Percentiles rank a stretch among this genome's conserved stretches.
Evolutionary conservation across 2,329 filamentous ascomycete genomes (phyloP).

Genomic region (Amauroascus niger): DNA sequence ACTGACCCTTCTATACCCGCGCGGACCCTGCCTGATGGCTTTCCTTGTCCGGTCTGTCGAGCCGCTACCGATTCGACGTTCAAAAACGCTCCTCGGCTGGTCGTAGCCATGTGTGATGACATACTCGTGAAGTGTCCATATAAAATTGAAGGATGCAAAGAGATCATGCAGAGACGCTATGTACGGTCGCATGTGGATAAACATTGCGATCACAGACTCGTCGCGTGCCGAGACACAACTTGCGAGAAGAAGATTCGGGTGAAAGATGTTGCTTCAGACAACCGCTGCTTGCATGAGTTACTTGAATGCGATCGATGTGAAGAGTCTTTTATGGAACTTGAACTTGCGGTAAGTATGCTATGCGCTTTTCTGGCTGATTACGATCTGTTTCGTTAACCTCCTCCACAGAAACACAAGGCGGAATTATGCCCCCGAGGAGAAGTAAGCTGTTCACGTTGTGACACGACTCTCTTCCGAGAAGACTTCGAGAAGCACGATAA

Average conservation of each 20-base stretch:
- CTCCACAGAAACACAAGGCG: slow-evolving; percentile 28
- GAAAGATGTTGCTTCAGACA: slow-evolving; percentile 44
- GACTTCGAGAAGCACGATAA: slow-evolving; percentile 31
- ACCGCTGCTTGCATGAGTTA: slow-evolving; percentile 45
- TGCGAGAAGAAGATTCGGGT: slow-evolving; percentile 47
- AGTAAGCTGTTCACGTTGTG: slow-evolving; percentile 32
- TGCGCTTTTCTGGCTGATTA: neutral
- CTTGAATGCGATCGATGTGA: slow-evolving; percentile 46
- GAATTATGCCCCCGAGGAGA: slow-evolving; percentile 31
- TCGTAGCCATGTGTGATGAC: slow-evolving; percentile 54
- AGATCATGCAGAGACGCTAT: slow-evolving; percentile 46
- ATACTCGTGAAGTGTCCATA: slow-evolving; percentile 52
- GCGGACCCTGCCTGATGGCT: slow-evolving; percentile 19
- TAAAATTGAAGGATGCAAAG: slow-evolving; percentile 44
- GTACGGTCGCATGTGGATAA: slow-evolving; percentile 51
- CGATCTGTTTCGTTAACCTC: neutral
- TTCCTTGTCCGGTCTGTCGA: slow-evolving; percentile 50
- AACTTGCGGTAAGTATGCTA: slow-evolving; percentile 41
- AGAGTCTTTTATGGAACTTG: slow-evolving; percentile 44
- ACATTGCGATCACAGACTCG: slow-evolving; percentile 48
- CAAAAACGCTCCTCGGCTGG: slow-evolving; percentile 44
- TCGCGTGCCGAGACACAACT: slow-evolving; percentile 43
- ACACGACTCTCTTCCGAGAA: slow-evolving; percentile 26
- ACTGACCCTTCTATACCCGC: slow-evolving; percentile 17
- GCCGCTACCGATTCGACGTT: slow-evolving; percentile 33